Evolutionary conservation across 2,329 filamentous ascomycete genomes (phyloP).

Genomic region (Cordyceps sp.): DNA sequence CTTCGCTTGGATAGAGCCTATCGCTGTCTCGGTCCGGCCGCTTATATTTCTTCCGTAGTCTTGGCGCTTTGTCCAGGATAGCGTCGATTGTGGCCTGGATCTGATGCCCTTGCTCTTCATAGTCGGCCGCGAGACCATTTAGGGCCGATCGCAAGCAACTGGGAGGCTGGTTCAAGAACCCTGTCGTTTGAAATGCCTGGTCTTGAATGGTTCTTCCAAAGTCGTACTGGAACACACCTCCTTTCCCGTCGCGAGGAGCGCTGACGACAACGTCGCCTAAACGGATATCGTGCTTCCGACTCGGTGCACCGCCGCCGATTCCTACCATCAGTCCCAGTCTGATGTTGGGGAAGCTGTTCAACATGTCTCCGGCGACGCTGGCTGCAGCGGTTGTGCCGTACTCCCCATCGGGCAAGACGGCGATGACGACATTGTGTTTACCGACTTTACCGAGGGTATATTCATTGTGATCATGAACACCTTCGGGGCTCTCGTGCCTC

Average conservation of each 20-base stretch:
- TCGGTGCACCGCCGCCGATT: conserved; percentile 16
- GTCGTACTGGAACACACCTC: background rate
- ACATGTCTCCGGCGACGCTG: conserved; percentile 10
- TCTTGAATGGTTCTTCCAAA: conserved; percentile 7
- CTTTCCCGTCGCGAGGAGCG: conserved; percentile 1
- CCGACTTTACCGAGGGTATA: conserved; percentile 6
- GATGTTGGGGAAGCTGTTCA: conserved; percentile 13
- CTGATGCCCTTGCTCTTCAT: background rate
- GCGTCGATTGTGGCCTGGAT: background rate
- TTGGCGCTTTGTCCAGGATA: background rate
- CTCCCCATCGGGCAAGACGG: conserved; percentile 2
- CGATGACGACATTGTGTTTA: conserved; percentile 7
- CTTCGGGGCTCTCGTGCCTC: conserved; percentile 1
- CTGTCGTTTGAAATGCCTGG: background rate
- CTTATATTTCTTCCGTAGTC: background rate
- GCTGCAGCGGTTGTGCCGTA: conserved; percentile 6
- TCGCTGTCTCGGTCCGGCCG: background rate
- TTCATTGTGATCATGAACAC: conserved; percentile 3
- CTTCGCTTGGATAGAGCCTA: background rate
- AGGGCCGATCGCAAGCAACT: background rate
- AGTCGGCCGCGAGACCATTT: background rate
- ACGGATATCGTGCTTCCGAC: conserved; percentile 14
- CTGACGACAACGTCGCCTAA: conserved; percentile 8
- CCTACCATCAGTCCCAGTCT: conserved; percentile 7
- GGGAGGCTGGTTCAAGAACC: background rate